Evolutionary conservation across 768 basidiomycete genomes (phyloP).

Genomic region (Antrodiella citrinella): DNA sequence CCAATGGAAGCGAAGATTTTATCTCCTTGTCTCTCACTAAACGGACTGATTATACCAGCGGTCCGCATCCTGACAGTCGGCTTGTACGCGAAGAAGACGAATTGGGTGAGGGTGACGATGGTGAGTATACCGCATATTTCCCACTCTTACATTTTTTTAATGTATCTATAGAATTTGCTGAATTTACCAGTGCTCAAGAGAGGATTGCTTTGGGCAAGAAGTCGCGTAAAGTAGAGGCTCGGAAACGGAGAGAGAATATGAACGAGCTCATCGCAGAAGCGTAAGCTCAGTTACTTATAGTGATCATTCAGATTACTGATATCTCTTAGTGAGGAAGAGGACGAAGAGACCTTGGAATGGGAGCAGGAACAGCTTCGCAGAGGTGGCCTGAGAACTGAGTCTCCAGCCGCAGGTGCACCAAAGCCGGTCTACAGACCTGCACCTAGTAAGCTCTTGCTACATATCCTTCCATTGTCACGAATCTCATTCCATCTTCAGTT

Average conservation of each 20-base stretch:
- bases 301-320: not conserved
- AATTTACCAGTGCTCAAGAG: conserved; percentile 83
- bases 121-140: conserved; percentile 32
- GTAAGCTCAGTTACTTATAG: conserved; percentile 48
- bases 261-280: conserved; percentile 77
- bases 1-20: conserved; percentile 52
- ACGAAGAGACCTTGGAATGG: conserved; percentile 83
- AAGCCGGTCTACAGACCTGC: conserved; percentile 65
- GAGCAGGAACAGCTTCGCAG: conserved; percentile 76
- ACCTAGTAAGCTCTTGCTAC: conserved; percentile 45
- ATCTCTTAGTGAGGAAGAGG: conserved; percentile 56
- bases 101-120: conserved; percentile 81
- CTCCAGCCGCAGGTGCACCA: conserved; percentile 26
- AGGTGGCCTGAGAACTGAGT: conserved; percentile 48
- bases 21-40: conserved; percentile 70
- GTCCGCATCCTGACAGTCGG: conserved; percentile 81
- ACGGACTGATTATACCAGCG: conserved; percentile 43
- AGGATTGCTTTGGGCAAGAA: conserved; percentile 82
- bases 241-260: conserved; percentile 60
- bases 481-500: conserved; percentile 39
- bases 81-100: conserved; percentile 83
- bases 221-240: conserved; percentile 61
- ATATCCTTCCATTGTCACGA: conserved; percentile 1
- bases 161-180: conserved; percentile 58
- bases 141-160: conserved; percentile 1